Evolutionary conservation across 192 early-diverging fungal genomes (phyloP), one percentile per base, ranked within the genome.

Genomic region (Coemansia sp.): DNA sequence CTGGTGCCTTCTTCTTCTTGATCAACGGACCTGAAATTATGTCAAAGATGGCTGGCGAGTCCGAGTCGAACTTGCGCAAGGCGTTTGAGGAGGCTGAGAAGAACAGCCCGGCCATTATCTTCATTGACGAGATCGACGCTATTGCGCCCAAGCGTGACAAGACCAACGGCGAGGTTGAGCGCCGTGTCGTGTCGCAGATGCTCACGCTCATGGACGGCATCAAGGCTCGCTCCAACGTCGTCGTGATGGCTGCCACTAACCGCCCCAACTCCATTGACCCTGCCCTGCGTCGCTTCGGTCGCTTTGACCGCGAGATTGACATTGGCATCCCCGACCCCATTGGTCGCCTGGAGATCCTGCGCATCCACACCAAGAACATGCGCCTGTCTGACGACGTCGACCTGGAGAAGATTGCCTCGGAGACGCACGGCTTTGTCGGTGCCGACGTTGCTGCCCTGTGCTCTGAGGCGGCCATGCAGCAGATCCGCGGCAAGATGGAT

Each of bases 361-460:
- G 96, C 71, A 98, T 99, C 68, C 97, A 98, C 87, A 98, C 97
- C 73, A 98, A 98, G 84, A 98, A 98, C 74, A 98, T 98, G 97
- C 97, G 96, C 77, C 79, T 99, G 62, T 93, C 86, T 60, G 95
- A 97, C 52, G 95, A 97, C 62, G 97, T 98, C 41, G 96, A 99
- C 76, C 79, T 99, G 55, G 95, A 98, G 75, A 91, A 94, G 79
- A 94, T 99, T 67, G 96, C 97, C 25, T 84, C 93, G 3, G 95
- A 99, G 76, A 98, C 96, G 20, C 97, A 98, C 72, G 97, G 97
- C 62, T 94, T 91, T 78, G 96, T 98, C 55, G 97, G 97, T 68
- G 92, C 96, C 35, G 97, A 99, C 85, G 83, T 98, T 68, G 96
- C 96, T 21, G 93, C 94, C 11, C 87, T 99, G 69, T 98, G 96